Percentiles rank a stretch among this genome's conserved stretches.
phyloP scores from a whole-genome alignment of 345 rosid species.

The Psidium friedrichsthalianum region DNA sequence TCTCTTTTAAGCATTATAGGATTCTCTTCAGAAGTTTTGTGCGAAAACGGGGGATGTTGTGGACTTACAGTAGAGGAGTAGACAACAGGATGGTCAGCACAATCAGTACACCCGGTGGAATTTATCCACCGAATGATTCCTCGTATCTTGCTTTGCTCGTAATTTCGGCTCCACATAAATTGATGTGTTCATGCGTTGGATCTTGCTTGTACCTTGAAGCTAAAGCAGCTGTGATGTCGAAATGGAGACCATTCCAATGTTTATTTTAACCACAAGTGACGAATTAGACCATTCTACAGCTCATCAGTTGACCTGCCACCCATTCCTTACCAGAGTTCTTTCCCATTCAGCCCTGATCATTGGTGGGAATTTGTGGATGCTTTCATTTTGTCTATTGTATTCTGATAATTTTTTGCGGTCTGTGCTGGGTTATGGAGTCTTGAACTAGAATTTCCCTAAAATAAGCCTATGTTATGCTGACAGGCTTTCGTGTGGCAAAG shows the following conservation, averaged over 20 bases:
- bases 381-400: not conserved
- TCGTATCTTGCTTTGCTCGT: not conserved
- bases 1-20: slow-evolving; percentile 51
- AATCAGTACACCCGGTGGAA: slow-evolving; percentile 30
- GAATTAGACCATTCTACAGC: not conserved
- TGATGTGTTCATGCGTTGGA: not conserved
- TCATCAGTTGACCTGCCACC: not conserved
- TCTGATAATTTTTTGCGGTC: not conserved
- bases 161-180: not conserved
- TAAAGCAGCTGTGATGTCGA: not conserved
- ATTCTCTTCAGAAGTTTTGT: slow-evolving; percentile 74
- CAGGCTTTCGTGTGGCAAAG: not conserved
- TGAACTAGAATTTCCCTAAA: not conserved
- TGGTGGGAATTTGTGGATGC: not conserved
- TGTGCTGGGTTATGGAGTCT: not conserved
- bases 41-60: slow-evolving; percentile 90
- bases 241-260: not conserved
- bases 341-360: not conserved
- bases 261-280: not conserved
- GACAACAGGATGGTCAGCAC: slow-evolving; percentile 66
- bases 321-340: not conserved
- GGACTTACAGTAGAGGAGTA: slow-evolving; percentile 86
- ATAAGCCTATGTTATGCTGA: not conserved
- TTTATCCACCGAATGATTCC: not conserved
- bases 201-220: not conserved